These are phyloP conservation scores for Digitaria exilis DNA, from an alignment of 202 grass and related monocot genomes.

Conservation along the genomic window DNA sequence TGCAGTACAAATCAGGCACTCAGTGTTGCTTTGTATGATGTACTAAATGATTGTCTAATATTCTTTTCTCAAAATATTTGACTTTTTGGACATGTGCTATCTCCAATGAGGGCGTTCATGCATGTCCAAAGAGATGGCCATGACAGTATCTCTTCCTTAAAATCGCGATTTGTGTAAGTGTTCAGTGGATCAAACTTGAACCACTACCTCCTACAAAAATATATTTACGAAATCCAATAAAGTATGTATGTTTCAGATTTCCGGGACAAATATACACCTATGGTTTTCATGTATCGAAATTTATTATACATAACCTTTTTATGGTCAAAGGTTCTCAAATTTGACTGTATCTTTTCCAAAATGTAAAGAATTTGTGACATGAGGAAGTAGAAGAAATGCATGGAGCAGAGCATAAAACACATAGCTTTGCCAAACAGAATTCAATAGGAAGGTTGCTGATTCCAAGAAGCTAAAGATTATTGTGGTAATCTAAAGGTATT, in stretches of 20 bases:
- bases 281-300: neutral
- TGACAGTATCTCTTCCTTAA: too few relatives aligned
- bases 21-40: neutral
- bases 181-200: neutral
- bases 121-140: too few relatives aligned
- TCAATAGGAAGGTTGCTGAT: neutral
- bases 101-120: too few relatives aligned
- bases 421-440: neutral
- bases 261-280: neutral
- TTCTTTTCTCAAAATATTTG: neutral
- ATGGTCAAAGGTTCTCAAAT: neutral
- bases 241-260: neutral
- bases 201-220: neutral
- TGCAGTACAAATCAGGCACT: too few relatives aligned
- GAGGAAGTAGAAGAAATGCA: neutral
- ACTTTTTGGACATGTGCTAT: neutral
- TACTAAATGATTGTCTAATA: neutral
- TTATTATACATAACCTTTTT: neutral
- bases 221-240: neutral
- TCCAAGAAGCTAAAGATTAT: neutral
- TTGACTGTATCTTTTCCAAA: neutral
- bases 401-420: neutral
- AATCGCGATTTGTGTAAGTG: too few relatives aligned
- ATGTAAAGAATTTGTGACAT: neutral
- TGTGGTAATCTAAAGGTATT: neutral